These are phyloP conservation scores for Pyrus betulifolia DNA, from an alignment of 306 rosid genomes.

Conservation along the genomic window DNA sequence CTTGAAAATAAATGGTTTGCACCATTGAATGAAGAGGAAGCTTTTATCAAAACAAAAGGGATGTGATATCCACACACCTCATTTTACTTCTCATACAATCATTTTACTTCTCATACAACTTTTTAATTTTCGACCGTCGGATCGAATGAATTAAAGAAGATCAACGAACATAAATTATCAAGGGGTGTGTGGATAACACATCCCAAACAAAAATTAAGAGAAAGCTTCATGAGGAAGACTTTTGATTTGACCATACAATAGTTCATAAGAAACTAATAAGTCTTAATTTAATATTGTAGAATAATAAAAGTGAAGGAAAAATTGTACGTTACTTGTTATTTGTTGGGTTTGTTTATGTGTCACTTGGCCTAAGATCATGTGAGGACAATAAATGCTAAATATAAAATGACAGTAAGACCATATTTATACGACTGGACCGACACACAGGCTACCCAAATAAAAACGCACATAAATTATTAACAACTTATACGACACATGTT, in stretches of 20 bases:
- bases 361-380: constrained; percentile 51
- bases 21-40: too few relatives aligned
- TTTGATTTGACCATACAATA: neutral
- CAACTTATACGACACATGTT: too few relatives aligned
- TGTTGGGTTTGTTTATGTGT: constrained; percentile 29
- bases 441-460: neutral
- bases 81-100: too few relatives aligned
- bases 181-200: too few relatives aligned
- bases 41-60: too few relatives aligned
- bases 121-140: too few relatives aligned
- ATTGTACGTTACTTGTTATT: constrained; percentile 2
- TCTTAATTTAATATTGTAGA: neutral
- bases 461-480: neutral
- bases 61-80: too few relatives aligned
- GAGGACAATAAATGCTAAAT: neutral
- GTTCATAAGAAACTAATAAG: neutral
- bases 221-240: neutral
- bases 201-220: too few relatives aligned
- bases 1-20: too few relatives aligned
- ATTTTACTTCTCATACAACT: too few relatives aligned
- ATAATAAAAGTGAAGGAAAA: neutral
- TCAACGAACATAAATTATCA: too few relatives aligned
- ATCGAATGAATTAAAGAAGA: too few relatives aligned
- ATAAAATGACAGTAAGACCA: neutral
- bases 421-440: neutral